These are phyloP conservation scores for Saccharomyces hybrid DNA, from an alignment of 1,139 yeast genomes.

Conservation along the genomic window DNA sequence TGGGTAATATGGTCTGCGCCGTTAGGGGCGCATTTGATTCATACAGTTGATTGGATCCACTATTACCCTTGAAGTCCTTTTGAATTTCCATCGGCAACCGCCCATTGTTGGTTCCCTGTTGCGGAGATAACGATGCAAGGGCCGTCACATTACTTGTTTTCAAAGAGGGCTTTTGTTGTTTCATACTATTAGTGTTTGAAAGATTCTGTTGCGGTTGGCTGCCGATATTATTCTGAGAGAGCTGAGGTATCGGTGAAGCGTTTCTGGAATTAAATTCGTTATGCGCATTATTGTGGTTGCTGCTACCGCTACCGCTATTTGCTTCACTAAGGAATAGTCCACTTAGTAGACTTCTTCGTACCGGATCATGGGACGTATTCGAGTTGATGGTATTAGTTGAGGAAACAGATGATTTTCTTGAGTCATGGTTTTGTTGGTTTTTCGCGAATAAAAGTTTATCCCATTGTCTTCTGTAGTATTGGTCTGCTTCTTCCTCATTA, in stretches of 20 bases:
- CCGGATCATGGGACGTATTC: neutral
- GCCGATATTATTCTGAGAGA: neutral
- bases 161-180: constrained; percentile 9
- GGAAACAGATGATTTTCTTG: constrained; percentile 5
- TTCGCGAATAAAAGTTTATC: constrained; percentile 26
- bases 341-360: constrained; percentile 60
- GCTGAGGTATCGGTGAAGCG: neutral
- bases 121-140: constrained; percentile 28
- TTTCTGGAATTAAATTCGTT: neutral
- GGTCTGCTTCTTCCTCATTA: constrained; percentile 28
- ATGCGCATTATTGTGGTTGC: constrained; percentile 15
- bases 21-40: constrained; percentile 48
- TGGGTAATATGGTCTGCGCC: constrained; percentile 44
- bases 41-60: constrained; percentile 30
- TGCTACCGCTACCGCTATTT: constrained; percentile 14
- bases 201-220: constrained; percentile 2
- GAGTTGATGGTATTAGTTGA: neutral
- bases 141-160: constrained; percentile 27
- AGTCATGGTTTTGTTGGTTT: constrained; percentile 3
- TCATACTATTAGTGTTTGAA: neutral
- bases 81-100: constrained; percentile 6
- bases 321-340: constrained; percentile 56
- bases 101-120: constrained; percentile 6
- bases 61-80: constrained; percentile 6
- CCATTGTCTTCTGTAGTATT: constrained; percentile 29